These are phyloP conservation scores for Capsaspora owczarzaki DNA, from an alignment of 78 protist species.

Conservation along the genomic window DNA sequence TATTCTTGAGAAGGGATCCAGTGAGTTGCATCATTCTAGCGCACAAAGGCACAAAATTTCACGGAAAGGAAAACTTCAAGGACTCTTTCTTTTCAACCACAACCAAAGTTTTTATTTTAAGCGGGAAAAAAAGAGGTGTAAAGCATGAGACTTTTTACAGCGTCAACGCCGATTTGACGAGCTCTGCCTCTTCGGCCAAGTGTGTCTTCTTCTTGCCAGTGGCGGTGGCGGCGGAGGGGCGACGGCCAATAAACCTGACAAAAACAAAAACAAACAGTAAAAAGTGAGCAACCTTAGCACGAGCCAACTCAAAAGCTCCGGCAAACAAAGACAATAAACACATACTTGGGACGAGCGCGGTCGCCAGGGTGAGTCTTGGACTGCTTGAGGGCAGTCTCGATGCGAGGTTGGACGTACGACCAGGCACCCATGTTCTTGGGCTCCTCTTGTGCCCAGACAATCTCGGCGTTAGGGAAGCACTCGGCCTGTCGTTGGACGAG, in stretches of 20 bases:
- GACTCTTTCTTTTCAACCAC: too few relatives aligned
- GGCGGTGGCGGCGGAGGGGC: conserved; percentile 19
- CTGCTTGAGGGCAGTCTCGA: conserved; percentile 21
- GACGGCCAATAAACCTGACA: conserved; percentile 6
- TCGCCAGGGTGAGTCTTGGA: neutral
- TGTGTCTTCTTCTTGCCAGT: conserved; percentile 32
- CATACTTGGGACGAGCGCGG: conserved; percentile 3
- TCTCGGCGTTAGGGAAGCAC: conserved; percentile 45
- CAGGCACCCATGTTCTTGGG: conserved; percentile 84
- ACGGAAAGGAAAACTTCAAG: too few relatives aligned
- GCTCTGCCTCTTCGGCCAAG: conserved; percentile 7
- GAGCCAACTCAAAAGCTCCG: neutral
- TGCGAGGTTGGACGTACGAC: conserved; percentile 70
- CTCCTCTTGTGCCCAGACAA: conserved; percentile 92
- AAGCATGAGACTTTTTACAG: too few relatives aligned
- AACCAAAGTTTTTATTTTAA: too few relatives aligned
- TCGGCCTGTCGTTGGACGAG: conserved; percentile 41
- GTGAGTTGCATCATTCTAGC: too few relatives aligned
- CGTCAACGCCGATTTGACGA: neutral
- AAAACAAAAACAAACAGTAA: neutral
- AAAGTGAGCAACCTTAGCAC: too few relatives aligned
- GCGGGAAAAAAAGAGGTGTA: too few relatives aligned
- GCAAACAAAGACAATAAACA: neutral
- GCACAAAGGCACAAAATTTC: too few relatives aligned
- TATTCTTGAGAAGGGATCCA: too few relatives aligned